These are phyloP conservation scores for Metarhizium robertsii DNA, from an alignment of 2,329 filamentous ascomycete species.

Conservation along the genomic window DNA sequence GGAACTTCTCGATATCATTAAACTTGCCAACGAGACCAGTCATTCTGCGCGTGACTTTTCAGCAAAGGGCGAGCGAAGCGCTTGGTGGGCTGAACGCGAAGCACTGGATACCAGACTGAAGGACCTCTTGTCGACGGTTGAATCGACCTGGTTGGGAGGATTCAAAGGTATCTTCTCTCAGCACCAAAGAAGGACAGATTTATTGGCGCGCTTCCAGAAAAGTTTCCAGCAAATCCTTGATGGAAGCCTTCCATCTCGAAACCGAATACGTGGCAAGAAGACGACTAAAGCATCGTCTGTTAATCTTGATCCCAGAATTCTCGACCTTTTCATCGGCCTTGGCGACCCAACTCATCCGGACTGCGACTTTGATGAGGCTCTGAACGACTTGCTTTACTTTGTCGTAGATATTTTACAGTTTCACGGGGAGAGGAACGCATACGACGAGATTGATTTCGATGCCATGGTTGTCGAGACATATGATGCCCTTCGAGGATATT, in stretches of 20 bases:
- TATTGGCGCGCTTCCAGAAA: slow-evolving; percentile 67
- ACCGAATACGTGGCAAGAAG: slow-evolving; percentile 48
- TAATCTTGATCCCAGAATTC: slow-evolving; percentile 50
- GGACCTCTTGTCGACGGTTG: slow-evolving; percentile 73
- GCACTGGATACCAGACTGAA: slow-evolving; percentile 67
- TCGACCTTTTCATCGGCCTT: slow-evolving; percentile 83
- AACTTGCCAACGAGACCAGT: slow-evolving; percentile 72
- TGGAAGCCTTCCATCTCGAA: slow-evolving; percentile 76
- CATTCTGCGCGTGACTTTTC: slow-evolving; percentile 63
- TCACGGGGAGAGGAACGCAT: slow-evolving; percentile 90
- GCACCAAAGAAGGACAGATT: slow-evolving; percentile 48
- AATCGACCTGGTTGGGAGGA: slow-evolving; percentile 89
- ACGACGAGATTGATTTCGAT: slow-evolving; percentile 96
- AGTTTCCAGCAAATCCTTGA: slow-evolving; percentile 72
- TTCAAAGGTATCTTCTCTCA: slow-evolving; percentile 92
- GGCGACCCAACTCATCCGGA: slow-evolving; percentile 61
- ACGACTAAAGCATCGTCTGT: slow-evolving; percentile 32
- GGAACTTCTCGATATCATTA: slow-evolving; percentile 77
- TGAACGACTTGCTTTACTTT: slow-evolving; percentile 93
- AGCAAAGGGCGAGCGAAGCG: slow-evolving; percentile 63
- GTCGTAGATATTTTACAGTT: slow-evolving; percentile 95
- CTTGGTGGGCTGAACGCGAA: slow-evolving; percentile 87
- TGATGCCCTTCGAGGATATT: slow-evolving; percentile 74
- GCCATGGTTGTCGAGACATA: slow-evolving; percentile 79
- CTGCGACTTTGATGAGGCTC: slow-evolving; percentile 71